Base-by-base conservation (phyloP, 306 rosid species). In the Echinosophora koreensis region DNA sequence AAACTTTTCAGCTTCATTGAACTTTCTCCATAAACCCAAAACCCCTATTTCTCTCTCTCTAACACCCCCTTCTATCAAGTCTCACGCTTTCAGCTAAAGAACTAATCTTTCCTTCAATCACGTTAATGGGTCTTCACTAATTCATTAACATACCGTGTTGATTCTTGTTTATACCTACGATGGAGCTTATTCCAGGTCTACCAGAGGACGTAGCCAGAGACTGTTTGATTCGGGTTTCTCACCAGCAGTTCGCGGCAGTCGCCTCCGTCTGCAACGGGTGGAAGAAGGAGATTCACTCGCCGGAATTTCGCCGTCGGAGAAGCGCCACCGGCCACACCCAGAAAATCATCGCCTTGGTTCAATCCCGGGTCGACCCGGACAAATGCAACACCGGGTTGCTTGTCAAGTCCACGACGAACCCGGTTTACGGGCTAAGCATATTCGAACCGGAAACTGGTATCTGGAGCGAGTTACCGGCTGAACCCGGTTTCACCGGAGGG, bases 161-260 rank as follows among this genome's bases (percentile, higher is more conserved):
- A 8, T 8, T n/a, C n/a, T 62, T 4, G 2, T 8, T 22, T 15
- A 1, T 16, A 7, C 15, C 13, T 38, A 17, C 13, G 0, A 92
- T 90, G 96, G 97, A 83, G 58, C 54, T 92, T 70, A 87, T 90
- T 88, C 77, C 97, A 9, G 89, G 87, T 74, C 78, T 93, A 11
- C 97, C 98, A 0, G 90, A 91, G 6, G 95, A 93, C 15, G 59
- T 93, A 5, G 90, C 88, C 56, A 66, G 83, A 30, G 91, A 88
- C 17, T 91, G 97, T 51, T 51, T 93, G 16, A 67, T 82, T 39
- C 88, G 94, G 17, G 66, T 88, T 22, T 50, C 86, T 0, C 82
- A 85, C 8, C 72, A 87, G 0, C 82, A 86, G 49, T 80, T 92
- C 27, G 70, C 88, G 22, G 69, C 69, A 0, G 73, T 92, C 0